A percentile compares a stretch with the other conserved stretches of the same genome.
phyloP scores from a whole-genome alignment of 352 stramenopile species.

The Globisporangium nunn region DNA sequence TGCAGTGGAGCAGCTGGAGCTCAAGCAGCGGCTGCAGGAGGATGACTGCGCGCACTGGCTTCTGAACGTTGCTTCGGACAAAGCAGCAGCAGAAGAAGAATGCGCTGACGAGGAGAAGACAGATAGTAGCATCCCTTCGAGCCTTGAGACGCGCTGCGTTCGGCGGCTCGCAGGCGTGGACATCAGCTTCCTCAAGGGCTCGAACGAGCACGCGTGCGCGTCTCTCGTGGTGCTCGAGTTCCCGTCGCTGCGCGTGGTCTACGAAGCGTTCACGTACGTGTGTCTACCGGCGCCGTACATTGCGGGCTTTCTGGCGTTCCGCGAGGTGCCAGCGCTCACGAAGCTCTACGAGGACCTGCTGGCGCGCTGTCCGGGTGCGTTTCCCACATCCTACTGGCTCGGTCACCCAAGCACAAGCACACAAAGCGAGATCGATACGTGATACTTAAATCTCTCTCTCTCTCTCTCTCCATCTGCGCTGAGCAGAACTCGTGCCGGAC shows the following conservation, averaged over 20 bases:
- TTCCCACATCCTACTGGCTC: background rate
- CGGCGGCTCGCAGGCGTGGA: constrained; percentile 64
- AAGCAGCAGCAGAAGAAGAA: background rate
- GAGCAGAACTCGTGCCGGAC: constrained; percentile 61
- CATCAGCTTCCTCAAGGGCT: constrained; percentile 80
- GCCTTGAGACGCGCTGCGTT: constrained; percentile 12
- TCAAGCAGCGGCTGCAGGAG: constrained; percentile 48
- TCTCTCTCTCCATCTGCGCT: background rate
- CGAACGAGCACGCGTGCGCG: constrained; percentile 72
- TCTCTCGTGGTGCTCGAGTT: constrained; percentile 76
- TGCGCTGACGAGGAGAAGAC: background rate
- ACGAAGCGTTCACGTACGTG: constrained; percentile 82
- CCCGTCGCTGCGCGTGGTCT: constrained; percentile 52
- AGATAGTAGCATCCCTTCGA: background rate
- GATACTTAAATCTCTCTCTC: too few relatives aligned
- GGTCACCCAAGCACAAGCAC: too few relatives aligned
- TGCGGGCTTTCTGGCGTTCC: constrained; percentile 73
- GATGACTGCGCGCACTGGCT: constrained; percentile 37
- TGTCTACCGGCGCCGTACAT: constrained; percentile 78
- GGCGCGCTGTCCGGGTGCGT: constrained; percentile 38
- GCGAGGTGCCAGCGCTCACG: constrained; percentile 62
- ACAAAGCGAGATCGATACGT: too few relatives aligned
- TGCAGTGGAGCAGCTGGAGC: constrained; percentile 42
- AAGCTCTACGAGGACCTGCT: constrained; percentile 63
- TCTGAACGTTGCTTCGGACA: constrained; percentile 4